Base-by-base conservation (phyloP, 2,329 filamentous ascomycete species). In the Aspergillus sp. region DNA sequence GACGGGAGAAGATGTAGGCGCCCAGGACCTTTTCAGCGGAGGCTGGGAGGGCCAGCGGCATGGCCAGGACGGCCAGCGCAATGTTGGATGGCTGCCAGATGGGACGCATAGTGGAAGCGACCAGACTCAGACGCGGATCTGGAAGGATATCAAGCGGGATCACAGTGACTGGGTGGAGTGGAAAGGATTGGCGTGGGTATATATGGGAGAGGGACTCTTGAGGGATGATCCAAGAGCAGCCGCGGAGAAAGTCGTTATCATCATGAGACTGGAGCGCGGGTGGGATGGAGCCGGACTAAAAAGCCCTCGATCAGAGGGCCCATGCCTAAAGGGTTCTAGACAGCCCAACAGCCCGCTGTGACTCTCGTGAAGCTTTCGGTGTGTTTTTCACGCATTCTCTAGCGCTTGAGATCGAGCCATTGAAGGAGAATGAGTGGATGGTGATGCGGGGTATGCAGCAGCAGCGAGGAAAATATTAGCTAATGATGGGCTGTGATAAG, bases 1-100 rank as follows among this genome's bases (percentile, higher is more conserved):
- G 92, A 43, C 92, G 88, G 62, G 90, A 85, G 78, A 95, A 96
- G 72, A 96, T 85, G 72, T 92, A 94, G 43, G 87, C 85, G 48
- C 91, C 91, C 14, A 96, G 79, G 23, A 94, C 79, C 0, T 86
- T 88, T 76, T 95, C 89, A 17, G 71, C 72, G 6, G 67, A 60
- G 14, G 58, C 60, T 17, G 67, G 48, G 4, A 60, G 57, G 21
- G 56, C 59, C n/a, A 69, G 38, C 3, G 63, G 56, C 31, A 61
- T 41, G 20, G 63, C 62, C 32, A 62, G 46, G 4, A 71, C 49
- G 42, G 63, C 63, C 55, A 70, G 52, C 23, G 69, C 42, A 14
- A 67, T 53, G 31, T 58, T 51, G 42, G 62, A 62, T 5, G 52
- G 43, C 47, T 62, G 60, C 23, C 62, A 43, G 17, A 60, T 62